Evolutionary conservation across 441 rosid species (phyloP).

Genomic region (Gossypium davidsonii): DNA sequence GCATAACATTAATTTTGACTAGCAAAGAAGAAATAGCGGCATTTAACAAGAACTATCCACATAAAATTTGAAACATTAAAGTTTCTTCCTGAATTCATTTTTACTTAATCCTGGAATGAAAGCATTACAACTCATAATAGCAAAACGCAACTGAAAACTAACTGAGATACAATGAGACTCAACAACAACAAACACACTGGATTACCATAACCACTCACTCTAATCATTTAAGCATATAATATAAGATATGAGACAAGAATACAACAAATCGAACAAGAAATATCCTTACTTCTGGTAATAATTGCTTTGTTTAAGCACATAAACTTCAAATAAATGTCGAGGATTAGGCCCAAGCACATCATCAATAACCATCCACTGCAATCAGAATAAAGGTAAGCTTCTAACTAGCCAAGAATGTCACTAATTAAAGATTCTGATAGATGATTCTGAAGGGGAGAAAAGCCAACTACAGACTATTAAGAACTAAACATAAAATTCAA

Average conservation of each 20-base stretch:
- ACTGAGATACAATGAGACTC: background rate
- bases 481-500: background rate
- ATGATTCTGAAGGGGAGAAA: background rate
- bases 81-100: background rate
- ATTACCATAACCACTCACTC: background rate
- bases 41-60: background rate
- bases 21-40: background rate
- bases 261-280: constrained; percentile 6
- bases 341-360: constrained; percentile 90
- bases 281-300: constrained; percentile 59
- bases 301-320: constrained; percentile 81
- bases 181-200: background rate
- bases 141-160: background rate
- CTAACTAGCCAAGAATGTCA: constrained; percentile 14
- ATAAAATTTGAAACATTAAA: background rate
- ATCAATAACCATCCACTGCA: constrained; percentile 73
- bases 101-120: background rate
- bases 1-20: background rate
- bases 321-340: constrained; percentile 87
- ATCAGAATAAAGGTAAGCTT: constrained; percentile 16
- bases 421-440: constrained; percentile 1
- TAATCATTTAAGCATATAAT: background rate
- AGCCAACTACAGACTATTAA: background rate
- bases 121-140: background rate
- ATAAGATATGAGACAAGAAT: background rate